Conservation (phyloP, 176 grass and related monocot species). For the Dactylis glomerata region DNA sequence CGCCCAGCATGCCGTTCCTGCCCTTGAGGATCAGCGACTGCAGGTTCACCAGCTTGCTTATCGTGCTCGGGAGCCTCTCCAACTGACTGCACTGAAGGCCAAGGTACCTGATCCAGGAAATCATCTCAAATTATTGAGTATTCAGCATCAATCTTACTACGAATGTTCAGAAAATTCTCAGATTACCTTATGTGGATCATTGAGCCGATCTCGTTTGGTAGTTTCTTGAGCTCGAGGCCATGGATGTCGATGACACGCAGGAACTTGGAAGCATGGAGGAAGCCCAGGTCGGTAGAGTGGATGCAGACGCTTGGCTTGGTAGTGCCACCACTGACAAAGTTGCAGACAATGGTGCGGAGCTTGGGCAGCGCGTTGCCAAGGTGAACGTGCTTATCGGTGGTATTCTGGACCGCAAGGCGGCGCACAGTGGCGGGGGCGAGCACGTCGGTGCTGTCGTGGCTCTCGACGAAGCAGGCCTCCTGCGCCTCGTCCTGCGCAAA, state of each 20-base stretch:
- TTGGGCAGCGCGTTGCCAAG: constrained; percentile 49
- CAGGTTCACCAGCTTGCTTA: constrained; percentile 54
- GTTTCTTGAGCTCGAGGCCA: constrained; percentile 43
- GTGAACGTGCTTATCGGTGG: constrained; percentile 33
- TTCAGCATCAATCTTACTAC: neutral
- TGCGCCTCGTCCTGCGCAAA: constrained; percentile 58
- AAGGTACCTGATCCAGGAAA: constrained; percentile 22
- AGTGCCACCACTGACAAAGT: neutral
- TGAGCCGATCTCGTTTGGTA: constrained; percentile 39
- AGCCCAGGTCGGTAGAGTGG: constrained; percentile 34
- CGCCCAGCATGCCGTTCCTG: constrained; percentile 14
- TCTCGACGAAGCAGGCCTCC: constrained; percentile 51
- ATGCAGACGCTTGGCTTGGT: neutral
- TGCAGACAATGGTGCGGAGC: constrained; percentile 49
- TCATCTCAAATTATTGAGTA: neutral
- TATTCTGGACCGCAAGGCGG: constrained; percentile 49
- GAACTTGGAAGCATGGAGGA: constrained; percentile 53
- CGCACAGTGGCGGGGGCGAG: constrained; percentile 47
- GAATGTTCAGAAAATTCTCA: neutral
- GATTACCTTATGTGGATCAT: constrained; percentile 60
- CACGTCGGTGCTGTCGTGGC: constrained; percentile 55
- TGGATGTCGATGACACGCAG: constrained; percentile 55
- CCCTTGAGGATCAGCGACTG: constrained; percentile 49
- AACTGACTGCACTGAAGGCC: constrained; percentile 24
- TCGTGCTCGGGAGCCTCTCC: constrained; percentile 38